A percentile compares a stretch with the other conserved stretches of the same genome.
Conservation (phyloP, 192 early-diverging fungal species). For the Coemansia brasiliensis region DNA sequence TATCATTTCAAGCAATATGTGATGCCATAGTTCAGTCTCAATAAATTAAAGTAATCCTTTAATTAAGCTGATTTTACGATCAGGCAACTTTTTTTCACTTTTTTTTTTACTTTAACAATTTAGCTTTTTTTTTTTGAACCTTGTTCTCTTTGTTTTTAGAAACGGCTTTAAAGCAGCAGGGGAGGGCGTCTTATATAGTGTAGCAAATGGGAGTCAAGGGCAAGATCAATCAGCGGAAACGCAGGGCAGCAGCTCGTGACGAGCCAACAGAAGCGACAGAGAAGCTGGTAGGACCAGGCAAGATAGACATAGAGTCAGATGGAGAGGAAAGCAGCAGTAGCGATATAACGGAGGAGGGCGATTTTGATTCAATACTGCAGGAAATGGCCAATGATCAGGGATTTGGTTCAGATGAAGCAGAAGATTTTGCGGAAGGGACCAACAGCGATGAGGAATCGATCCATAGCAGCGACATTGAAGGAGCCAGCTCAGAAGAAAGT, state of each 20-base stretch:
- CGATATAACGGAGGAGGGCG: constrained; percentile 33
- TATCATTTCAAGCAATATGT: too few relatives aligned
- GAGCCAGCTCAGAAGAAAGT: constrained; percentile 56
- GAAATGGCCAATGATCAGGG: constrained; percentile 49
- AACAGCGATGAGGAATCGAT: constrained; percentile 29
- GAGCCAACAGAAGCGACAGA: constrained; percentile 8
- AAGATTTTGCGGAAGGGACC: constrained; percentile 25
- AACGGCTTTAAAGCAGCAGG: too few relatives aligned
- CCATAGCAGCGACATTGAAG: constrained; percentile 55
- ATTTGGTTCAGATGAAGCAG: constrained; percentile 51
- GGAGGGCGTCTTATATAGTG: background rate
- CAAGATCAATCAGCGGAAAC: constrained; percentile 28
- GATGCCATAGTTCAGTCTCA: too few relatives aligned
- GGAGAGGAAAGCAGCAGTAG: constrained; percentile 14
- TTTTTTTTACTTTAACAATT: constrained; percentile 8
- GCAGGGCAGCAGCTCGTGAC: constrained; percentile 27
- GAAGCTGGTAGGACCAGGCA: constrained; percentile 19
- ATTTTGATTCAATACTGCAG: constrained; percentile 39
- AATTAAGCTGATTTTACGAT: background rate
- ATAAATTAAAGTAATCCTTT: background rate
- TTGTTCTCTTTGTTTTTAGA: background rate
- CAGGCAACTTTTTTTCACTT: constrained; percentile 16
- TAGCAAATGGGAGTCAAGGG: constrained; percentile 20
- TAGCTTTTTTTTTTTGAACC: background rate
- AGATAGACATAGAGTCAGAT: constrained; percentile 41